Evolutionary conservation across 371 early-diverging fungal species (phyloP), one percentile per base, ranked within the genome.

Genomic region (Mucor racemosus): DNA sequence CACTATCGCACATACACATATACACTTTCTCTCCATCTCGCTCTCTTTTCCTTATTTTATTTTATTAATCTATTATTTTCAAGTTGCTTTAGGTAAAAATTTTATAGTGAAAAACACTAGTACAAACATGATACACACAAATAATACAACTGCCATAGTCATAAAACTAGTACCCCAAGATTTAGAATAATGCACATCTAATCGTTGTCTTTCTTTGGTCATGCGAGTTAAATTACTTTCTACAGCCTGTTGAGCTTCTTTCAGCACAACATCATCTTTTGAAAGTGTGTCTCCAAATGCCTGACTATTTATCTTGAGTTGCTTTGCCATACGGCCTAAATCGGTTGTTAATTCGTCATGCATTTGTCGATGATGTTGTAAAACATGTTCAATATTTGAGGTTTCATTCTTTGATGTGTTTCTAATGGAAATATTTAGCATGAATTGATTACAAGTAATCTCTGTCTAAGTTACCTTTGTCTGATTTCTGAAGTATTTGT

Each of bases 151-250:
- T 26, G 84, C 74, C 78, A 88, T 83, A 0, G 87, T 86, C 79
- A 91, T 78, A 54, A 90, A 90, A 33, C 88, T 90, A 7, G 92
- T 92, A 26, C 85, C 84, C 84, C 91, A 87, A 4, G 90, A 81
- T 55, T 84, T 88, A 46, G 79, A 73, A 67, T 86, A 84, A 65
- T 89, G 86, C 38, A 68, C 69, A 62, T 75, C 79, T 31, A 92
- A 76, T 59, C 91, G 77, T 9, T 69, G 65, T 34, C 86, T 81
- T 61, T 90, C 90, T 26, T 62, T 71, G 34, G 78, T 75, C 66
- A 90, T 71, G 13, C 77, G 65, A 3, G 73, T 68, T 46, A 86
- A 68, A 58, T 89, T 91, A 58, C 66, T 74, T 39, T 77, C 77
- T 13, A 91, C 80, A 6, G 78, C 72, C 38, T 78, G 71, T 33